Base-by-base conservation (phyloP, 352 stramenopile genomes). In the Phytophthora capsici region DNA sequence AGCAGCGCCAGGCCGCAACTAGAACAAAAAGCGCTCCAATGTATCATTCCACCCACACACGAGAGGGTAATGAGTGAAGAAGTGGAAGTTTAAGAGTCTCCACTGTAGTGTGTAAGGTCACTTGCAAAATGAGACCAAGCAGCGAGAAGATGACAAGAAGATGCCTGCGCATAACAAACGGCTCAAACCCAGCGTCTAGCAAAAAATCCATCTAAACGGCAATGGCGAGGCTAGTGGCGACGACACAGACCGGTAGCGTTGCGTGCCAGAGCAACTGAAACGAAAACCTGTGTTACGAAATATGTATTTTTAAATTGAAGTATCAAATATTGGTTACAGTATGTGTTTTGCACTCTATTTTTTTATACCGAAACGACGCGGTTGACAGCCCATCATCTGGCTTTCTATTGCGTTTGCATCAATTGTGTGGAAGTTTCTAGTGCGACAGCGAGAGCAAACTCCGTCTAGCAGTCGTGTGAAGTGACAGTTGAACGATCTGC, bases 61-160 rank as follows among this genome's bases (percentile, higher is more conserved):
- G 41, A 63, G 47, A 36, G 45, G 30, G 20, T 63, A 20, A 26
- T 16, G 41, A 45, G 20, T 64, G 57, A 60, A 66, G 47, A 37
- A 59, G 32, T 53, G 61, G 40, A 69, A 38, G 22, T 17, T 38
- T 30, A 30, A 26, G 14, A 34, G 19, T 30, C 19, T 54, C 59
- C 51, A 51, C 32, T 55, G 26, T 45, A 69, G 52, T 63, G 28
- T 54, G 25, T 16, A 41, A 25, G 54, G 62, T 66, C 56, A 68
- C 51, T 70, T 65, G 14, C 22, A 19, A 61, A 69, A 69, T 75
- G 67, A 30, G 56, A 75, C 41, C 14, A 30, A 64, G 50, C 52
- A 47, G 28, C 44, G 49, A 62, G 38, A 66, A 58, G 51, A 13
- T 51, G 30, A 30, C 34, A 56, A 36, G 55, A 61, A 53, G 22